Evolutionary conservation across 176 grass and related monocot species (phyloP).

Genomic region (Hordeum marinum): DNA sequence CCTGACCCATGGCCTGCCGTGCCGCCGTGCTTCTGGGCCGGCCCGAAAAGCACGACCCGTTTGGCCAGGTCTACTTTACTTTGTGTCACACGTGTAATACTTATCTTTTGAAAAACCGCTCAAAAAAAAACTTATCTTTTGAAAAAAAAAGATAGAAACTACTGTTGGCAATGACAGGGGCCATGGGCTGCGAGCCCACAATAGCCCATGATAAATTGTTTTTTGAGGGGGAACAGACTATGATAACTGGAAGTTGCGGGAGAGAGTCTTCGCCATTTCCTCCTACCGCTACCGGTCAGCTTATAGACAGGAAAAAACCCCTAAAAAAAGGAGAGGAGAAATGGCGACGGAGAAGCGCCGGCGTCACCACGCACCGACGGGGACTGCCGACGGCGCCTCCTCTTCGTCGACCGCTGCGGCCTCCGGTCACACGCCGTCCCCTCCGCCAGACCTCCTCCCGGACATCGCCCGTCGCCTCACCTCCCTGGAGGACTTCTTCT

Average conservation of each 20-base stretch:
- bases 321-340: background rate
- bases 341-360: constrained; percentile 43
- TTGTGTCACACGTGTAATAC: no score
- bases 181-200: no score
- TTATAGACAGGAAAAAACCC: background rate
- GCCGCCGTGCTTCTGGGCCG: no score
- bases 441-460: constrained; percentile 37
- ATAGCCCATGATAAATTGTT: no score
- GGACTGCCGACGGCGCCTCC: background rate
- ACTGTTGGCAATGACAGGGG: no score
- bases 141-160: no score
- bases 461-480: constrained; percentile 44
- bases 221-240: no score
- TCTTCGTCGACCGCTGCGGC: background rate
- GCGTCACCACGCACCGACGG: constrained; percentile 14
- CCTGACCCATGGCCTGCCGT: no score
- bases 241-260: background rate
- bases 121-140: no score
- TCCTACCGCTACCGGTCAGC: background rate
- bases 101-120: no score
- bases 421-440: constrained; percentile 23
- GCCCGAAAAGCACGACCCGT: no score
- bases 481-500: constrained; percentile 61
- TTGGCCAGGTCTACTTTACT: no score
- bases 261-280: background rate